These are phyloP conservation scores for Scheffersomyces amazonensis DNA, from an alignment of 805 yeast species.

Conservation along the genomic window DNA sequence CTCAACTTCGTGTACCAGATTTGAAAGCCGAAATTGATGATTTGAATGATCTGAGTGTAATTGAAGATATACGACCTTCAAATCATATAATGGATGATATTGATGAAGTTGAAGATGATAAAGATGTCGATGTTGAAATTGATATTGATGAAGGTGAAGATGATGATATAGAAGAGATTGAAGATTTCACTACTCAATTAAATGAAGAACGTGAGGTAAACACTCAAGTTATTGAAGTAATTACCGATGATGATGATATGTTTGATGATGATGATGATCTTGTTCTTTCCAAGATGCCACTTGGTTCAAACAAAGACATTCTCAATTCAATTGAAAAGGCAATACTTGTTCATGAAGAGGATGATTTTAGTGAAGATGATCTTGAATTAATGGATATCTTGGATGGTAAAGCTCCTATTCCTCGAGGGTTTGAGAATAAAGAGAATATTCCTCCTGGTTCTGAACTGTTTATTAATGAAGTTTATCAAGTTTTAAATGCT, in stretches of 20 bases:
- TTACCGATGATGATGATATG: conserved; percentile 32
- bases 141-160: conserved; percentile 7
- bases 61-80: background rate
- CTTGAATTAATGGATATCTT: conserved; percentile 22
- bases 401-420: conserved; percentile 15
- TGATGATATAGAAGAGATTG: conserved; percentile 15
- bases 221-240: conserved; percentile 32
- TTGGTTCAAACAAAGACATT: background rate
- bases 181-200: conserved; percentile 32
- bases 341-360: conserved; percentile 8
- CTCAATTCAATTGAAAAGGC: background rate
- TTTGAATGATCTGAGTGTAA: background rate
- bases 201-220: conserved; percentile 38
- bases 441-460: conserved; percentile 26
- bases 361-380: conserved; percentile 33
- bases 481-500: conserved; percentile 50
- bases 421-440: conserved; percentile 8
- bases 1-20: background rate
- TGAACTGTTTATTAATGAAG: conserved; percentile 68
- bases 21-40: conserved; percentile 1
- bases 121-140: too few relatives aligned
- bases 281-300: conserved; percentile 14
- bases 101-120: background rate
- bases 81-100: background rate
- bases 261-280: conserved; percentile 14